A percentile compares a stretch with the other conserved stretches of the same genome.
These are phyloP conservation scores for Cordyceps javanica DNA, from an alignment of 2,329 filamentous ascomycete genomes.

Conservation along the genomic window DNA sequence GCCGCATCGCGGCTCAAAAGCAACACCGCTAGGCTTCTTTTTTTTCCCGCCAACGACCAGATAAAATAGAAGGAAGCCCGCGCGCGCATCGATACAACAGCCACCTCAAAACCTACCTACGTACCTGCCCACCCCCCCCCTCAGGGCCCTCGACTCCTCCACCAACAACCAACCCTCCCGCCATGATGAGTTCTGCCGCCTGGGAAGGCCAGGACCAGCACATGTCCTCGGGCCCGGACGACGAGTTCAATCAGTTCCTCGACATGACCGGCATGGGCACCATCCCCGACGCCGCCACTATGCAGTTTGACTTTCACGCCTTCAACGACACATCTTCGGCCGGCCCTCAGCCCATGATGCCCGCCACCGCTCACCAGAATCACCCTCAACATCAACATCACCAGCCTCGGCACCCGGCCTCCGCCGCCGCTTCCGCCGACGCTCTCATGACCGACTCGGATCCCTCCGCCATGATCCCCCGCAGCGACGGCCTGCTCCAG, in stretches of 20 bases:
- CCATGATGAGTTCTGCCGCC: slow-evolving; percentile 46
- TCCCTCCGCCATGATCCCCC: slow-evolving; percentile 24
- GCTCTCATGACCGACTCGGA: slow-evolving; percentile 31
- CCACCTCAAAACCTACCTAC: neutral
- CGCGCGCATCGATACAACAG: neutral
- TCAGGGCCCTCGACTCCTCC: neutral
- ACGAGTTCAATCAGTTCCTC: slow-evolving; percentile 60
- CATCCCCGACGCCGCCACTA: slow-evolving; percentile 37
- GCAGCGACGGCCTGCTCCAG: slow-evolving; percentile 32
- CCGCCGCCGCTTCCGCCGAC: slow-evolving; percentile 22
- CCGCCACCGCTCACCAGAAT: neutral
- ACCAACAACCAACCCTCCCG: neutral
- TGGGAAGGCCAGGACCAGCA: slow-evolving; percentile 55
- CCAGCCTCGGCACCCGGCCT: slow-evolving; percentile 20
- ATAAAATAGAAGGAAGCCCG: neutral
- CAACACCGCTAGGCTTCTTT: neutral
- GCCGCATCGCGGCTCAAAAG: neutral
- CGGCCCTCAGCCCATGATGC: slow-evolving; percentile 17
- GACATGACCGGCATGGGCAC: slow-evolving; percentile 52
- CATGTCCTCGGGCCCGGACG: slow-evolving; percentile 45
- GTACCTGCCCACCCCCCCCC: too few relatives aligned
- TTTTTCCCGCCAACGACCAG: neutral
- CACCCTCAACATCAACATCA: slow-evolving; percentile 1
- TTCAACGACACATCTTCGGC: slow-evolving; percentile 39
- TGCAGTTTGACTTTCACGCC: slow-evolving; percentile 55